A percentile compares a stretch with the other conserved stretches of the same genome.
Evolutionary conservation across 441 rosid genomes (phyloP).

Genomic region (Erysimum cheiri): DNA sequence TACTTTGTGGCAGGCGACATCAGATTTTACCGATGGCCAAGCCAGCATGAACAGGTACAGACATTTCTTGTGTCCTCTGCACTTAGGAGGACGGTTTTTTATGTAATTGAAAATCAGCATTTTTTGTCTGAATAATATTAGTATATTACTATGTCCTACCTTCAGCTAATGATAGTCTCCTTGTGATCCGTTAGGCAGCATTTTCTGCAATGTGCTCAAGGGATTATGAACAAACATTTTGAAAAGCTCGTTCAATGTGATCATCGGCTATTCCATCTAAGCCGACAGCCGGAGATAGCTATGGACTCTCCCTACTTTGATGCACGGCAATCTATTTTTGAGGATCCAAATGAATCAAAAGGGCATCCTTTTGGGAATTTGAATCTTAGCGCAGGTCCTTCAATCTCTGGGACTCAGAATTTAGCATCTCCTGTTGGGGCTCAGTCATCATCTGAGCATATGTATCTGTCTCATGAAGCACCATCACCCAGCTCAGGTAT

Average conservation of each 20-base stretch:
- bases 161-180: slow-evolving; percentile 16
- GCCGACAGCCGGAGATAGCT: slow-evolving; percentile 75
- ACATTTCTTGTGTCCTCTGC: slow-evolving; percentile 23
- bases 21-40: slow-evolving; percentile 96
- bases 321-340: slow-evolving; percentile 60
- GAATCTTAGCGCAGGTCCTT: slow-evolving; percentile 50
- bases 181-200: slow-evolving; percentile 63
- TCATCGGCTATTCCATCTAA: slow-evolving; percentile 80
- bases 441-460: slow-evolving; percentile 71
- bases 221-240: slow-evolving; percentile 81
- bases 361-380: slow-evolving; percentile 53
- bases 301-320: slow-evolving; percentile 90
- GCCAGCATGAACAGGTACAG: slow-evolving; percentile 85
- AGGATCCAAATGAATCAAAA: slow-evolving; percentile 71
- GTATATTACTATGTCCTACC: not conserved
- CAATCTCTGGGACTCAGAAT: slow-evolving; percentile 59
- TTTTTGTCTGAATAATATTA: slow-evolving; percentile 1
- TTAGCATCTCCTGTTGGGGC: slow-evolving; percentile 67
- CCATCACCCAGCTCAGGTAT: slow-evolving; percentile 95
- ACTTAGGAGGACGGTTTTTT: not conserved
- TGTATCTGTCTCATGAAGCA: slow-evolving; percentile 74
- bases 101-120: not conserved
- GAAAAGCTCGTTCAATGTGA: slow-evolving; percentile 98
- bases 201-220: slow-evolving; percentile 89
- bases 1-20: slow-evolving; percentile 95